Evolutionary conservation across 345 rosid genomes (phyloP).

Genomic region (Diplotaxis tenuifolia): DNA sequence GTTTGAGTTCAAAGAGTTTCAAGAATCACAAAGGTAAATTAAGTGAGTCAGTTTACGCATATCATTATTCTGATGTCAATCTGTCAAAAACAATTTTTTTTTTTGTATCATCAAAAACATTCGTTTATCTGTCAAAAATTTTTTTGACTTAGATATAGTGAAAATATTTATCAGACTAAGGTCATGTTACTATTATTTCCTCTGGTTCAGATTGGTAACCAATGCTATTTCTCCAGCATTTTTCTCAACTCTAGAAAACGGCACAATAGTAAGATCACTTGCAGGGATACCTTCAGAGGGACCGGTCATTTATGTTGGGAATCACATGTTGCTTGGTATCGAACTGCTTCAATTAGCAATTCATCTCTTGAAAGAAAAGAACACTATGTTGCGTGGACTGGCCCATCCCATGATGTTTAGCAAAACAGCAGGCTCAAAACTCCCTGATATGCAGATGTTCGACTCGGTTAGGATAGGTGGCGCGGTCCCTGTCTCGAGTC

Average conservation of each 20-base stretch:
- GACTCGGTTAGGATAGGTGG: constrained; percentile 54
- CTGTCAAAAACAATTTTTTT: not conserved
- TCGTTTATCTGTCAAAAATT: no score
- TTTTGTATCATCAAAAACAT: no score
- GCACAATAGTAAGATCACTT: constrained; percentile 68
- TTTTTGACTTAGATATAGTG: no score
- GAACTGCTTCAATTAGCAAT: constrained; percentile 49
- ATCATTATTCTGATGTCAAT: not conserved
- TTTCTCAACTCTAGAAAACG: constrained; percentile 74
- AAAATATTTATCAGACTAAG: not conserved
- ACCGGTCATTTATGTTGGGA: constrained; percentile 69
- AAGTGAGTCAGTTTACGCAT: not conserved
- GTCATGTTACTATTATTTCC: not conserved
- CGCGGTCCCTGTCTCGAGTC: constrained; percentile 62
- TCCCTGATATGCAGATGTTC: constrained; percentile 38
- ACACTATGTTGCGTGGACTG: constrained; percentile 60
- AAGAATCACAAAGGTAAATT: constrained; percentile 38
- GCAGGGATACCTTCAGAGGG: constrained; percentile 78
- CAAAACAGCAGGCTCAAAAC: constrained; percentile 35
- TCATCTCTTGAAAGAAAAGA: constrained; percentile 49
- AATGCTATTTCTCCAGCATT: constrained; percentile 44
- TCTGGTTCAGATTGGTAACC: constrained; percentile 41
- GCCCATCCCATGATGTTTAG: constrained; percentile 63
- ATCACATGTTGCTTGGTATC: constrained; percentile 70
- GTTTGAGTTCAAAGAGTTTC: constrained; percentile 44